A percentile compares a stretch with the other conserved stretches of the same genome.
phyloP scores from a whole-genome alignment of 1,284 basidiomycete species.

The Papiliotrema flavescens region DNA sequence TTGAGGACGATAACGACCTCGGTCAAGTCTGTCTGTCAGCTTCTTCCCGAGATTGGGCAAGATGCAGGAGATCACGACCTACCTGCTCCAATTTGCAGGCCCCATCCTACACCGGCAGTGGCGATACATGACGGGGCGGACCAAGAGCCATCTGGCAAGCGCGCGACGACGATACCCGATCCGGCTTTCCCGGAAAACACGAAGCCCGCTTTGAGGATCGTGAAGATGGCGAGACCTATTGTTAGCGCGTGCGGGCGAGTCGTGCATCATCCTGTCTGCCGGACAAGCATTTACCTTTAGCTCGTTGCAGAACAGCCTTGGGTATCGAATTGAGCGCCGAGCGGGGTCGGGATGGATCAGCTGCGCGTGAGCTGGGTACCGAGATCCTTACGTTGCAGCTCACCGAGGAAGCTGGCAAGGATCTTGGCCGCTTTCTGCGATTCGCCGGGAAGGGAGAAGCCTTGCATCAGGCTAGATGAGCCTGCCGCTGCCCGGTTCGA shows the following conservation, averaged over 20 bases:
- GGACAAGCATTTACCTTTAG: slow-evolving; percentile 65
- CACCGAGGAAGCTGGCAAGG: slow-evolving; percentile 81
- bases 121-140: slow-evolving; percentile 95
- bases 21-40: slow-evolving; percentile 47
- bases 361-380: slow-evolving; percentile 51
- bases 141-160: slow-evolving; percentile 94
- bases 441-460: slow-evolving; percentile 80
- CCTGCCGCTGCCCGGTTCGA: slow-evolving; percentile 28
- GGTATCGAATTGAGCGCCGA: slow-evolving; percentile 94
- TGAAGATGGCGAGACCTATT: slow-evolving; percentile 88
- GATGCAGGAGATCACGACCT: slow-evolving; percentile 6
- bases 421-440: slow-evolving; percentile 89
- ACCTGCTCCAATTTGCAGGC: slow-evolving; percentile 83
- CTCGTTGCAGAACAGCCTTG: slow-evolving; percentile 83
- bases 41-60: too few relatives aligned
- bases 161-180: slow-evolving; percentile 88
- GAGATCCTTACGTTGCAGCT: slow-evolving; percentile 26
- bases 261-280: neutral
- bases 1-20: slow-evolving; percentile 83
- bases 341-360: slow-evolving; percentile 81
- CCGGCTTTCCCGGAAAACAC: slow-evolving; percentile 95
- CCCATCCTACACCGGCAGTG: slow-evolving; percentile 94
- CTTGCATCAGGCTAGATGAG: slow-evolving; percentile 63
- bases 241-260: neutral
- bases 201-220: slow-evolving; percentile 86